Evolutionary conservation across 2,329 filamentous ascomycete genomes (phyloP).

Genomic region (Chrysosporium keratinophilum): DNA sequence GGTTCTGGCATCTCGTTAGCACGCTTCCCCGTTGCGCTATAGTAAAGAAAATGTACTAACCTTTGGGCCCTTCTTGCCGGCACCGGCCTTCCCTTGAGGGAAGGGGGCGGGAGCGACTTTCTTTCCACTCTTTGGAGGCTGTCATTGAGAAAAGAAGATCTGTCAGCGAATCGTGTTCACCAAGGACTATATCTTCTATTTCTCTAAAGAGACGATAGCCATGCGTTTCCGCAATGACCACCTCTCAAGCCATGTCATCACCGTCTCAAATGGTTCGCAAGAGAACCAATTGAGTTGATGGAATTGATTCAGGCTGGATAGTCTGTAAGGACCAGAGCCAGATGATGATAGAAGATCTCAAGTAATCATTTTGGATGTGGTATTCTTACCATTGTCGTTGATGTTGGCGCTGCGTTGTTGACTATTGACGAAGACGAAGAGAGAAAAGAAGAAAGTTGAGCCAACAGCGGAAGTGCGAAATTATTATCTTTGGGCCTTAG

Average conservation of each 20-base stretch:
- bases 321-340: constrained; percentile 2
- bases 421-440: constrained; percentile 29
- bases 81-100: constrained; percentile 80
- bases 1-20: constrained; percentile 56
- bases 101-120: constrained; percentile 96
- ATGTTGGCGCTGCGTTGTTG: constrained; percentile 43
- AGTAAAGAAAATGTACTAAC: constrained; percentile 38
- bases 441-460: constrained; percentile 16
- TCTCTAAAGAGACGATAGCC: constrained; percentile 70
- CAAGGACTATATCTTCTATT: constrained; percentile 65
- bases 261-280: constrained; percentile 19
- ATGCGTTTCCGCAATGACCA: constrained; percentile 44
- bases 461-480: not conserved
- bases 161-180: constrained; percentile 77
- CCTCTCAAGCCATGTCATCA: constrained; percentile 47
- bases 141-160: constrained; percentile 99
- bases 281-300: constrained; percentile 25
- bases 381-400: constrained; percentile 54
- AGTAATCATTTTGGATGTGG: constrained; percentile 34
- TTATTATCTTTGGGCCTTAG: not conserved
- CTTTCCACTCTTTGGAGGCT: constrained; percentile 97
- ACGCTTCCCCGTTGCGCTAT: constrained; percentile 15
- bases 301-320: constrained; percentile 29
- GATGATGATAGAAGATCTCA: constrained; percentile 7
- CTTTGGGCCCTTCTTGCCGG: constrained; percentile 89